Evolutionary conservation across 2,329 filamentous ascomycete genomes (phyloP).

Genomic region (Calonectria henricotiae): DNA sequence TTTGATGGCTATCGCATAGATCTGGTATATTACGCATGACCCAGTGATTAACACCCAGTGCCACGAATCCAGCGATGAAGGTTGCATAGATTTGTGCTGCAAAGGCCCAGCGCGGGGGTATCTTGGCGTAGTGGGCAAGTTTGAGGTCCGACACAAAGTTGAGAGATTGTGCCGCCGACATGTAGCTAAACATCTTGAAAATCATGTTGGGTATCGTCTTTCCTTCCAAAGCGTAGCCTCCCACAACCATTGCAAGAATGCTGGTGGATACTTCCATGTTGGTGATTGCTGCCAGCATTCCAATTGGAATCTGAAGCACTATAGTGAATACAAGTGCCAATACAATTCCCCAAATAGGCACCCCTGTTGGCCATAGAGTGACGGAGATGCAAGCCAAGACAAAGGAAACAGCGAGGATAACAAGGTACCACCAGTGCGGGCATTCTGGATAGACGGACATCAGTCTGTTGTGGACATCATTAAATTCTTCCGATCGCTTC

Average conservation of each 20-base stretch:
- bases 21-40: constrained; percentile 70
- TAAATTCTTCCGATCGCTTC: constrained; percentile 58
- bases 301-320: constrained; percentile 70
- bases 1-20: constrained; percentile 69
- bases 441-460: constrained; percentile 59
- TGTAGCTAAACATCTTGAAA: constrained; percentile 79
- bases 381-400: constrained; percentile 58
- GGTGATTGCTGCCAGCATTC: constrained; percentile 71
- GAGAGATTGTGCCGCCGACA: constrained; percentile 74
- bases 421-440: constrained; percentile 71
- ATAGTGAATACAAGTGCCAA: constrained; percentile 68
- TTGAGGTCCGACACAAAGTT: constrained; percentile 75
- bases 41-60: constrained; percentile 75
- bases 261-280: constrained; percentile 74
- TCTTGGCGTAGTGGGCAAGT: constrained; percentile 76
- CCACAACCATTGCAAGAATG: constrained; percentile 77
- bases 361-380: constrained; percentile 66
- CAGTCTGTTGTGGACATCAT: constrained; percentile 56
- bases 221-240: constrained; percentile 78
- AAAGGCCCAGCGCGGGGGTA: constrained; percentile 71
- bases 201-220: constrained; percentile 79
- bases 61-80: constrained; percentile 69
- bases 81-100: constrained; percentile 70
- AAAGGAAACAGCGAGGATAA: constrained; percentile 66
- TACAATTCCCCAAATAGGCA: constrained; percentile 68